phyloP scores from a whole-genome alignment of 768 basidiomycete species.

The Hericium alpestre region DNA sequence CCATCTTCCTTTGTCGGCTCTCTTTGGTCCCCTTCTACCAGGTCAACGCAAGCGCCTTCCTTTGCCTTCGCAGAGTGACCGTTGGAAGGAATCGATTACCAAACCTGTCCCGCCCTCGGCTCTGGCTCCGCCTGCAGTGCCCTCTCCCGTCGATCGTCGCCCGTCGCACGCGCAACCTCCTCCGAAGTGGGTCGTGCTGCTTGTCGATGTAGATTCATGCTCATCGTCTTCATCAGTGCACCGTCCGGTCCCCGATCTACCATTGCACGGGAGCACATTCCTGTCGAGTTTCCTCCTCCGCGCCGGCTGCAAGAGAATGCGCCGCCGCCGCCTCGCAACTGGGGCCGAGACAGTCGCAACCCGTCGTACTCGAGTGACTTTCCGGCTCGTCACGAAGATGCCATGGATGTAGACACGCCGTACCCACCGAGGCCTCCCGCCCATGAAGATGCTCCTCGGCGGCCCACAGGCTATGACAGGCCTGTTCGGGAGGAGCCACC shows the following conservation, averaged over 20 bases:
- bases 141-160: not conserved
- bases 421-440: slow-evolving; percentile 7
- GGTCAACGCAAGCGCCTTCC: slow-evolving; percentile 10
- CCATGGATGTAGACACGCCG: slow-evolving; percentile 8
- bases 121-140: not conserved
- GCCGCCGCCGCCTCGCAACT: slow-evolving; percentile 1
- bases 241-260: slow-evolving; percentile 5
- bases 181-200: slow-evolving; percentile 2
- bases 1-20: slow-evolving; percentile 3
- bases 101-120: not conserved
- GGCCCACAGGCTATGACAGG: not conserved
- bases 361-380: not conserved
- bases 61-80: slow-evolving; percentile 12
- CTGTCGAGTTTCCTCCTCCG: slow-evolving; percentile 1
- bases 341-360: not conserved
- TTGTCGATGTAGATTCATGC: not conserved
- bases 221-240: not conserved
- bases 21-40: slow-evolving; percentile 1
- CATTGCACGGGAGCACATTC: not conserved
- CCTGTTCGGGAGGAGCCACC: not conserved
- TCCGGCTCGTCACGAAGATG: slow-evolving; percentile 2
- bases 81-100: slow-evolving; percentile 7
- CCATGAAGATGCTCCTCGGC: not conserved
- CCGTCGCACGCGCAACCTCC: not conserved
- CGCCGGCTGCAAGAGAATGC: not conserved